phyloP scores from a whole-genome alignment of 2,329 filamentous ascomycete genomes.

The Camillea tinctor region DNA sequence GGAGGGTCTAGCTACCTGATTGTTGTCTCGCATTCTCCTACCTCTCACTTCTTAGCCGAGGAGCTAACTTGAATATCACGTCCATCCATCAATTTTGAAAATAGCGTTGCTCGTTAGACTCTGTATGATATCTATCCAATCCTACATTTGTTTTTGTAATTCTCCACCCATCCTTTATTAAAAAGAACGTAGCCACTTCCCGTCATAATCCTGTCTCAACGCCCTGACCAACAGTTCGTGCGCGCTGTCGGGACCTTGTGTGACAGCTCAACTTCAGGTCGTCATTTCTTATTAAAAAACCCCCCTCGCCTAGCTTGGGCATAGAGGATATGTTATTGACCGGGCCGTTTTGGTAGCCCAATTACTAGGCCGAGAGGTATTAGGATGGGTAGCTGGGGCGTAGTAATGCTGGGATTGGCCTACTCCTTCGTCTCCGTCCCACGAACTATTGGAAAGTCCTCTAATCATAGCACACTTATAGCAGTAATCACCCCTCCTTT shows the following conservation, averaged over 20 bases:
- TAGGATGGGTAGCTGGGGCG: not conserved
- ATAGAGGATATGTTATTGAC: not conserved
- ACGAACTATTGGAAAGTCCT: not conserved
- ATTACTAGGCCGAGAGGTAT: not conserved
- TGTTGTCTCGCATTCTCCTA: not conserved
- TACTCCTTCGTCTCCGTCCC: not conserved
- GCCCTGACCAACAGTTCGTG: constrained; percentile 36
- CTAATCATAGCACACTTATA: not conserved
- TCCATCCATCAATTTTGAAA: not conserved
- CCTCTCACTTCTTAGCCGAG: not conserved
- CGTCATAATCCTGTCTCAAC: constrained; percentile 23
- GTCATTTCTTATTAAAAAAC: constrained; percentile 6
- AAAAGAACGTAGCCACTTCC: constrained; percentile 1
- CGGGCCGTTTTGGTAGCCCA: not conserved
- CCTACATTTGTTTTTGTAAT: constrained; percentile 3
- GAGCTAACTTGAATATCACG: not conserved
- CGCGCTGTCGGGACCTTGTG: constrained; percentile 26
- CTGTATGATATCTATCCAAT: not conserved
- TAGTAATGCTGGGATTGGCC: not conserved
- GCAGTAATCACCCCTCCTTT: no score
- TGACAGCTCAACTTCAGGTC: constrained; percentile 26
- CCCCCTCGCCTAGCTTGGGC: not conserved
- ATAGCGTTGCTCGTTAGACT: not conserved
- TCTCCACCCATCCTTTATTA: constrained; percentile 7
- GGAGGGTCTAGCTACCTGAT: not conserved